These are phyloP conservation scores for Chaetomium globosum DNA, from an alignment of 2,329 filamentous ascomycete species.

Conservation along the genomic window DNA sequence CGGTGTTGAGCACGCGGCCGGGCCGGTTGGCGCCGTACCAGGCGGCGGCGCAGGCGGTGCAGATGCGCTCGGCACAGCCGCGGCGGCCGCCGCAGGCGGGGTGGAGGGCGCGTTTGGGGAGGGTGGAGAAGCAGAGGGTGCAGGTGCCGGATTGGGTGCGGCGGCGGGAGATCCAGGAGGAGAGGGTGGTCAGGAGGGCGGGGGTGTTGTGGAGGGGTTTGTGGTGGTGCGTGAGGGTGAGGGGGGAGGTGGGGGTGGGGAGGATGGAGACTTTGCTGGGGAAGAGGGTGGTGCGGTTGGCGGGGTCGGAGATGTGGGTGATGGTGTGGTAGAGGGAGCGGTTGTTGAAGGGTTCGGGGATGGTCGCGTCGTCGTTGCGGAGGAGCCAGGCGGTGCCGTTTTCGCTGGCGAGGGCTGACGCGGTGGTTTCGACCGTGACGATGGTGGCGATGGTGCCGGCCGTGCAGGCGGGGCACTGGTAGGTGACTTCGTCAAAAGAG, in stretches of 20 bases:
- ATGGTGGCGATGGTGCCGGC: constrained; percentile 42
- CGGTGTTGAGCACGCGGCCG: constrained; percentile 51
- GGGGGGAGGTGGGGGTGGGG: not conserved
- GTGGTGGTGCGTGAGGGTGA: constrained; percentile 41
- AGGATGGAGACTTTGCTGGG: constrained; percentile 41
- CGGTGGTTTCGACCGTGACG: constrained; percentile 44
- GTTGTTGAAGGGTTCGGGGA: constrained; percentile 45
- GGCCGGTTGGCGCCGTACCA: constrained; percentile 54
- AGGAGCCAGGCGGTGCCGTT: constrained; percentile 51
- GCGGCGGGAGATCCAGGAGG: constrained; percentile 44
- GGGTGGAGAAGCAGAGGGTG: constrained; percentile 50
- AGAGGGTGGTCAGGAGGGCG: constrained; percentile 43
- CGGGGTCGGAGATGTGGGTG: constrained; percentile 29
- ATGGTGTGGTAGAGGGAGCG: constrained; percentile 47
- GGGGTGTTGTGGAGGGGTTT: constrained; percentile 49
- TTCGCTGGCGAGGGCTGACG: constrained; percentile 44
- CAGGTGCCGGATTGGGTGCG: constrained; percentile 47
- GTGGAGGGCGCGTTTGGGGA: constrained; percentile 44
- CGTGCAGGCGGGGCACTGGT: constrained; percentile 49
- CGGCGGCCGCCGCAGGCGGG: constrained; percentile 49
- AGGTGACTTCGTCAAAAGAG: constrained; percentile 40
- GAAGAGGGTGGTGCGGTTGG: constrained; percentile 40
- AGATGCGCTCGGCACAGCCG: constrained; percentile 51
- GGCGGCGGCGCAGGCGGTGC: constrained; percentile 43
- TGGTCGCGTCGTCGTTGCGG: constrained; percentile 44